Evolutionary conservation across 768 basidiomycete genomes (phyloP), one percentile per base, ranked within the genome.

Genomic region (Podaxis sp.): DNA sequence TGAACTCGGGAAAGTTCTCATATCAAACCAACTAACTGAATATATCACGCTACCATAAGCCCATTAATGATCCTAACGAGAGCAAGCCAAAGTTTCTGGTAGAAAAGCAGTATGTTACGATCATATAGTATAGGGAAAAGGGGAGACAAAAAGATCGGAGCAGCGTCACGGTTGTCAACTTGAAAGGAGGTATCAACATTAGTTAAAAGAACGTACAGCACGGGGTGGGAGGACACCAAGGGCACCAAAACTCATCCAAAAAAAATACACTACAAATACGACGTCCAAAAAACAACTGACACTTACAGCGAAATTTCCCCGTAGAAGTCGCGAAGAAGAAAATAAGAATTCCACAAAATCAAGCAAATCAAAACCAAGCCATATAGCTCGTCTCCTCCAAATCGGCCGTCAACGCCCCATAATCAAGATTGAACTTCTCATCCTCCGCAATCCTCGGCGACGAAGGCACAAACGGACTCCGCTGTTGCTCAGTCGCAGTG

Each of bases 351-450:
- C 36, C 58, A 51, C 24, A 52, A 36, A 47, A 29, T 29, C n/a
- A 54, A 19, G 25, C 43, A 57, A 33, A 33, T 72, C 74, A 87
- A 67, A 88, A 88, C 86, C 86, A 88, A 24, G 85, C 85, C 86
- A 88, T 87, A 69, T 85, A 87, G 60, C 83, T 84, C 38, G 85
- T 86, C 66, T 82, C 85, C 66, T 83, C 83, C 63, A 84, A 73
- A 51, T 82, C 80, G 51, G 78, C 76, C 29, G 78, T 82, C 64
- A 88, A 68, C 22, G 84, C 85, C 4, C 86, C 86, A 66, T 85
- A 79, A 63, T 87, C 86, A 68, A 87, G 83, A 71, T 87, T 86
- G 66, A 85, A 84, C 37, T 78, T 79, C 62, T 80, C 79, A 59
- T 83, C 80, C 65, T 81, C 80, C 47, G 78, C 80, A 41, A 88